phyloP scores from a whole-genome alignment of 164 flowering plant genomes.

The Sedum album region DNA sequence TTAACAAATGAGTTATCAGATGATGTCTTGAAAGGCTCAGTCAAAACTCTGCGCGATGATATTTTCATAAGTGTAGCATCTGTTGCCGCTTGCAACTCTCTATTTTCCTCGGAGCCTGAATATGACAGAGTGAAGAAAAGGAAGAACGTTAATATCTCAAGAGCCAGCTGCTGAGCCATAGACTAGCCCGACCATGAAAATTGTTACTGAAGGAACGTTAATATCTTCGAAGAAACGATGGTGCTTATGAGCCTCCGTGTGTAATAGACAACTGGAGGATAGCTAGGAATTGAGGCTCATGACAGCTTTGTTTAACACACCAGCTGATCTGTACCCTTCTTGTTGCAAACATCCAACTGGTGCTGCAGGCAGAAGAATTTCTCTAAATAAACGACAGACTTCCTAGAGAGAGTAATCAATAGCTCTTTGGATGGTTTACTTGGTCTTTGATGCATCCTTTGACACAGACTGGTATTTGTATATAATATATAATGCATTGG shows the following conservation, averaged over 20 bases:
- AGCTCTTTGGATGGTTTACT: conserved; percentile 3
- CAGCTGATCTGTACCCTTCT: background rate
- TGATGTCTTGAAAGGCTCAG: conserved; percentile 4
- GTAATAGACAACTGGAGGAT: conserved; percentile 24
- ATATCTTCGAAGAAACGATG: too few species aligned
- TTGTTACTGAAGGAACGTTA: conserved; percentile 31
- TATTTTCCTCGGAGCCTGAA: conserved; percentile 28
- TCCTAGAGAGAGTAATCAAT: background rate
- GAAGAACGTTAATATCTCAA: conserved; percentile 15
- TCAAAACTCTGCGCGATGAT: background rate
- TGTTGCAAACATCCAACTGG: background rate
- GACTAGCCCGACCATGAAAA: conserved; percentile 17
- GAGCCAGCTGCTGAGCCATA: conserved; percentile 11
- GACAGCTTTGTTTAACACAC: conserved; percentile 8
- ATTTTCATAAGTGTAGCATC: background rate
- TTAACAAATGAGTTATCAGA: conserved; percentile 17
- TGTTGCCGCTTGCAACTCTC: background rate
- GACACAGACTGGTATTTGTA: background rate
- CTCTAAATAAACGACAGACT: background rate
- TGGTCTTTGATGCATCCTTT: background rate
- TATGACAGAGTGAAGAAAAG: conserved; percentile 18
- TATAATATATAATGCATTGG: background rate
- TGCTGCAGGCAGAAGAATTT: background rate
- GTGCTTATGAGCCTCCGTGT: too few species aligned
- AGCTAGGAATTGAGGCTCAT: conserved; percentile 14